phyloP scores from a whole-genome alignment of 768 basidiomycete species.

The Butyriboletus loyo region DNA sequence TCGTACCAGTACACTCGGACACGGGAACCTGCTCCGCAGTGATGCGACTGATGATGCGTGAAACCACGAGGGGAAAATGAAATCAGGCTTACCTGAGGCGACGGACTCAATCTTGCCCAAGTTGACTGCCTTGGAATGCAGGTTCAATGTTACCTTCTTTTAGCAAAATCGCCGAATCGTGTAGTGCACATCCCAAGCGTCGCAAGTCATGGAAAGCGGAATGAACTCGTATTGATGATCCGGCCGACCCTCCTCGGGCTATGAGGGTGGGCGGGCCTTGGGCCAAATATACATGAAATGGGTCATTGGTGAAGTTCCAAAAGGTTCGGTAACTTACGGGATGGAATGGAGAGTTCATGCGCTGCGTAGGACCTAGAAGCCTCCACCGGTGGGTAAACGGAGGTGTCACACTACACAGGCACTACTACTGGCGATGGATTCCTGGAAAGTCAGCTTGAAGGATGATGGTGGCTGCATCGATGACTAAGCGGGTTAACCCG shows the following conservation, averaged over 20 bases:
- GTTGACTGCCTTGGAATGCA: conserved; percentile 9
- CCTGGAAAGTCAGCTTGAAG: conserved; percentile 21
- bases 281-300: not conserved
- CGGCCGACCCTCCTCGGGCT: conserved; percentile 14
- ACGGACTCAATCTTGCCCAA: not conserved
- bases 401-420: not conserved
- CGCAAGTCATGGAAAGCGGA: conserved; percentile 1
- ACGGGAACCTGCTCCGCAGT: conserved; percentile 8
- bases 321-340: conserved; percentile 5
- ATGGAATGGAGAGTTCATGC: conserved; percentile 12
- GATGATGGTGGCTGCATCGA: not conserved
- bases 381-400: not conserved
- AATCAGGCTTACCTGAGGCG: not conserved
- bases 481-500: conserved; percentile 23
- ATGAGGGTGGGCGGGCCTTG: not conserved
- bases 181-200: not conserved
- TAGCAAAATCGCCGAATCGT: not conserved
- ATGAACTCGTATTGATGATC: conserved; percentile 13
- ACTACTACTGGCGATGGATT: not conserved
- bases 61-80: conserved; percentile 4
- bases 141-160: conserved; percentile 4
- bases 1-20: not conserved
- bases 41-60: not conserved
- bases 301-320: not conserved
- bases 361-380: conserved; percentile 1